Evolutionary conservation across 2,329 filamentous ascomycete genomes (phyloP).

Genomic region (Aspergillus texensis): DNA sequence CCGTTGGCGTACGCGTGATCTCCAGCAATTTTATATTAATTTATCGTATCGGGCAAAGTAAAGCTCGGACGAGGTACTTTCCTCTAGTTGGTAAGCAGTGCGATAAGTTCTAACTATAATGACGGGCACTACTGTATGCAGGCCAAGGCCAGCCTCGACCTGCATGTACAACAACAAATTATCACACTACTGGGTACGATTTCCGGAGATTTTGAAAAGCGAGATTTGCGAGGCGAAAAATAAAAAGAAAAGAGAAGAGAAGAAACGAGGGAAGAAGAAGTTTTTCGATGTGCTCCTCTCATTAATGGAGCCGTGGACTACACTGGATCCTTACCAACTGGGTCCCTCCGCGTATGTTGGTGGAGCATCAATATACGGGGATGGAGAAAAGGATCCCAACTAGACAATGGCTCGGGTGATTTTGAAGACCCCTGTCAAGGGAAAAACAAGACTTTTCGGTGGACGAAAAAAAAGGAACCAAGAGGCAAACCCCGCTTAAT

Average conservation of each 20-base stretch:
- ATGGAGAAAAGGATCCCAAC: neutral
- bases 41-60: neutral
- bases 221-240: neutral
- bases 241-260: neutral
- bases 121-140: slow-evolving; percentile 3
- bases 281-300: neutral
- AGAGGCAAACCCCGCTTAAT: slow-evolving; percentile 16
- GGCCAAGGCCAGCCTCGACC: neutral
- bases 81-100: slow-evolving; percentile 1
- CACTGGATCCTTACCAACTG: neutral
- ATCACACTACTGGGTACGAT: neutral
- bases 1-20: neutral
- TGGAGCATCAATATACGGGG: slow-evolving; percentile 4
- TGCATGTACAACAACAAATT: neutral
- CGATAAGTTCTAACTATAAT: neutral
- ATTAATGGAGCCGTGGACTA: neutral
- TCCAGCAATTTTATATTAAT: neutral
- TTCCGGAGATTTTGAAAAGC: neutral
- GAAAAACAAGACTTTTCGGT: slow-evolving; percentile 18
- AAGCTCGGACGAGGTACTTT: neutral
- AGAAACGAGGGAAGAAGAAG: neutral
- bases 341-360: slow-evolving; percentile 2
- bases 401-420: neutral
- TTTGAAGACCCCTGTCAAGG: neutral
- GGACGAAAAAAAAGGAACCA: slow-evolving; percentile 13